phyloP scores from a whole-genome alignment of 129 eudicot genomes.

The Helianthus annuus region DNA sequence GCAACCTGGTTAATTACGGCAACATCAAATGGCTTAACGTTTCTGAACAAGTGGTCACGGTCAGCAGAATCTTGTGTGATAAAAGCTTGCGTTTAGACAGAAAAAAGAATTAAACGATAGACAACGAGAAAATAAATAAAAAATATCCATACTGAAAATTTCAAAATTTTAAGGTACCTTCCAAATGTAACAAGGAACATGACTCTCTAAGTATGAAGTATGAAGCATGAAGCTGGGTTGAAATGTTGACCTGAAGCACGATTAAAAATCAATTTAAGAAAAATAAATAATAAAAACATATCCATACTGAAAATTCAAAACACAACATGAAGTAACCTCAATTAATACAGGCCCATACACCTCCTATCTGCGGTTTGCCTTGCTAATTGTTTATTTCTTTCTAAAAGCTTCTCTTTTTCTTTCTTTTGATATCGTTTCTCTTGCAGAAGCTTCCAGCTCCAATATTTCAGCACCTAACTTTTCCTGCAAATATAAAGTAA shows the following conservation, averaged over 20 bases:
- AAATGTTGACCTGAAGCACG: conserved; percentile 67
- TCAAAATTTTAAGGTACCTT: conserved; percentile 54
- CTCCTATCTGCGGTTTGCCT: conserved; percentile 42
- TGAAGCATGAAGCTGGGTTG: conserved; percentile 65
- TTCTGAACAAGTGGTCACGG: no score
- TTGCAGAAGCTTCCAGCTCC: conserved; percentile 60
- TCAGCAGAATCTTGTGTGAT: no score
- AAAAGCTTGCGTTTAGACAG: no score
- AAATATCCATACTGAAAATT: no score
- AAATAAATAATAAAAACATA: neutral
- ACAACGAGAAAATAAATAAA: no score
- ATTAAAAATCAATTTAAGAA: conserved; percentile 5
- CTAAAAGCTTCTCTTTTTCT: conserved; percentile 56
- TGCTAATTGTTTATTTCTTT: conserved; percentile 27
- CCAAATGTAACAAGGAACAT: conserved; percentile 82
- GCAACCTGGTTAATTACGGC: no score
- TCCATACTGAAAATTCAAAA: neutral
- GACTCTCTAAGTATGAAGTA: conserved; percentile 93
- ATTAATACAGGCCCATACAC: no score
- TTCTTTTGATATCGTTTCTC: conserved; percentile 48
- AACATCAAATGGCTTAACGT: no score
- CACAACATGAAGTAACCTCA: conserved; percentile 18
- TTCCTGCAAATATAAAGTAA: no score
- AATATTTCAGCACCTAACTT: no score
- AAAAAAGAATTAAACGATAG: no score